Percentiles rank a stretch among this genome's conserved stretches.
These are phyloP conservation scores for Sergeia podlipaevii DNA, from an alignment of 208 protist genomes.

Conservation along the genomic window DNA sequence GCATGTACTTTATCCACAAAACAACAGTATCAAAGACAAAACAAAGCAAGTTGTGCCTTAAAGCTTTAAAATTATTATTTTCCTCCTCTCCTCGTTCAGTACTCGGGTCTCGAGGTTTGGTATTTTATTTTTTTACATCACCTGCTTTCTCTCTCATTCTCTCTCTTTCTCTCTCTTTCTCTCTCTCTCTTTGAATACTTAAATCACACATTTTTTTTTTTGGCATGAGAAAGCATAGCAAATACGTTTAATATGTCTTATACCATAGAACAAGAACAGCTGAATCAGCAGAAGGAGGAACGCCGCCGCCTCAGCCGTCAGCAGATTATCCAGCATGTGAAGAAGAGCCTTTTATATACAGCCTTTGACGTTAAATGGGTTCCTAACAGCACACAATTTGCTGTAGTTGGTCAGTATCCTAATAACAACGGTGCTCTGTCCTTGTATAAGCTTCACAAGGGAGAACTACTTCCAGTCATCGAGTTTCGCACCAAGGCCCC, in stretches of 20 bases:
- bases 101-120: too few species aligned
- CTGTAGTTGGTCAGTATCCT: slow-evolving; percentile 80
- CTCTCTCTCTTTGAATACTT: too few species aligned
- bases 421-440: slow-evolving; percentile 83
- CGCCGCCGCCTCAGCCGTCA: slow-evolving; percentile 61
- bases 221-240: too few species aligned
- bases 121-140: too few species aligned
- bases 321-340: slow-evolving; percentile 92
- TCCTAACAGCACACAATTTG: slow-evolving; percentile 73
- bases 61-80: background rate
- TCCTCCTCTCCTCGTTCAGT: background rate
- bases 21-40: background rate
- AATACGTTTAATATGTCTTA: background rate
- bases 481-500: slow-evolving; percentile 57
- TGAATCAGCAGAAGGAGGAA: slow-evolving; percentile 24
- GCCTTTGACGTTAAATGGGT: slow-evolving; percentile 91
- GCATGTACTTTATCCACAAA: slow-evolving; percentile 3
- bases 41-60: background rate
- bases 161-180: too few species aligned
- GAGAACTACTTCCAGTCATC: slow-evolving; percentile 55
- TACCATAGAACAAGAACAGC: background rate
- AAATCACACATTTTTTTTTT: too few species aligned
- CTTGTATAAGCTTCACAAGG: slow-evolving; percentile 76
- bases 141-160: too few species aligned
- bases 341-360: slow-evolving; percentile 89